A percentile compares a stretch with the other conserved stretches of the same genome.
Evolutionary conservation across 2,329 filamentous ascomycete species (phyloP).

Genomic region (Pestalotiopsis sp.): DNA sequence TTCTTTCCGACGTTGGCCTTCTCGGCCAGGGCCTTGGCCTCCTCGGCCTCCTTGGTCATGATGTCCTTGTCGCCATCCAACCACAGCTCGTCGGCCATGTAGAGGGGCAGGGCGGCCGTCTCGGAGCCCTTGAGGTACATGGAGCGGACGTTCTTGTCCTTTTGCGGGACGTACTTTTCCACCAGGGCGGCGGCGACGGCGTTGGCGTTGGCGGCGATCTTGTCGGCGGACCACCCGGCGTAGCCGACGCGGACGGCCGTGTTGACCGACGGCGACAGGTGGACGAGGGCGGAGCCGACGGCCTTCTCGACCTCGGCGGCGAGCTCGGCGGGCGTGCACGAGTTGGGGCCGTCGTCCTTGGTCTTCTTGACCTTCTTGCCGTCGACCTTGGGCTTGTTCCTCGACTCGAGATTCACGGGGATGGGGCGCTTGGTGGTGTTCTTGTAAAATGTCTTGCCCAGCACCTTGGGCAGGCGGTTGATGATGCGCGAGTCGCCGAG

Average conservation of each 20-base stretch:
- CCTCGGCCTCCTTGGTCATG: conserved; percentile 55
- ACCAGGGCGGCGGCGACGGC: conserved; percentile 71
- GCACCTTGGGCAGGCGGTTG: conserved; percentile 70
- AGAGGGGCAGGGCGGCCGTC: conserved; percentile 90
- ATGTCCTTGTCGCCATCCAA: conserved; percentile 71
- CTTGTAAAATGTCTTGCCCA: conserved; percentile 95
- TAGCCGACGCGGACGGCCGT: conserved; percentile 80
- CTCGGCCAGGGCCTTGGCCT: conserved; percentile 46
- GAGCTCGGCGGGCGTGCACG: conserved; percentile 65
- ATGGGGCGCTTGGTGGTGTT: conserved; percentile 81
- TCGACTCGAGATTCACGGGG: conserved; percentile 71
- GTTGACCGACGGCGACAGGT: conserved; percentile 77
- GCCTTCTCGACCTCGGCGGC: conserved; percentile 82
- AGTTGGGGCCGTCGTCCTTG: conserved; percentile 47
- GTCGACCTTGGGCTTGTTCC: conserved; percentile 59
- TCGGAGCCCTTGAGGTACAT: conserved; percentile 90
- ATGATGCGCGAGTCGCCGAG: conserved; percentile 88
- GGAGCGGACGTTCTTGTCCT: conserved; percentile 83
- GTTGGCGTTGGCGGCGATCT: conserved; percentile 80
- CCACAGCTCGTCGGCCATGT: conserved; percentile 93
- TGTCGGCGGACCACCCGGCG: conserved; percentile 72
- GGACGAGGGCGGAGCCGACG: conserved; percentile 75
- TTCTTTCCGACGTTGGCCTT: conserved; percentile 68
- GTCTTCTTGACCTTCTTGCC: conserved; percentile 60
- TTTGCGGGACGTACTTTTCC: conserved; percentile 79